Evolutionary conservation across 768 basidiomycete genomes (phyloP).

Genomic region (Rhodotorula kratochvilovae): DNA sequence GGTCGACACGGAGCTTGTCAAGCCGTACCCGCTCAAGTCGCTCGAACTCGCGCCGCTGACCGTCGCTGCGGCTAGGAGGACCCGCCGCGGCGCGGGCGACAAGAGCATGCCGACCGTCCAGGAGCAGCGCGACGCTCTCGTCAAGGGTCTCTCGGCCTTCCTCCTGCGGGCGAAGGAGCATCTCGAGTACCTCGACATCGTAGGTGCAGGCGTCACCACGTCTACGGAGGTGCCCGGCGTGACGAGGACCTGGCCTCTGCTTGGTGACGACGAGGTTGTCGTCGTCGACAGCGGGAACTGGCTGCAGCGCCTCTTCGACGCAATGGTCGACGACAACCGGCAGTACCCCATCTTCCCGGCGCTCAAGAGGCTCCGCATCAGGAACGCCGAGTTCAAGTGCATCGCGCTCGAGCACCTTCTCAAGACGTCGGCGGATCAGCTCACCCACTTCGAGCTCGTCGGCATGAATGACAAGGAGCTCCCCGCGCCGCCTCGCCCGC

Average conservation of each 20-base stretch:
- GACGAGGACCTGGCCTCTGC: too few species aligned
- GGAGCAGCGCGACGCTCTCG: background rate
- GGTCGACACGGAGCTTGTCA: background rate
- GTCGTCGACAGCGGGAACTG: background rate
- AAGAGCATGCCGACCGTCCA: background rate
- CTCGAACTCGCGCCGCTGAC: background rate
- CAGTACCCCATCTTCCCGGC: background rate
- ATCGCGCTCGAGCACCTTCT: background rate
- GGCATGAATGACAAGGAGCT: background rate
- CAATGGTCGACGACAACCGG: background rate
- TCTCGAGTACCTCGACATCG: background rate
- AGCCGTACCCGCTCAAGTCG: background rate
- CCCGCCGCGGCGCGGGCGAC: background rate
- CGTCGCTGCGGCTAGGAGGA: background rate
- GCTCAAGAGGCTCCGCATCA: background rate
- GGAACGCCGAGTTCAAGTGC: background rate
- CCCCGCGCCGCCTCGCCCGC: background rate
- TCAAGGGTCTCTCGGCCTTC: background rate
- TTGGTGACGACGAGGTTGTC: background rate
- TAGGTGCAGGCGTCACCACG: background rate
- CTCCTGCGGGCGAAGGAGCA: background rate
- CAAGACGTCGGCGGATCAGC: background rate
- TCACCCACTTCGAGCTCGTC: background rate
- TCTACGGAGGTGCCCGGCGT: background rate
- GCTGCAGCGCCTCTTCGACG: background rate